Conservation (phyloP, 768 basidiomycete genomes). For the Boletus barrowsii region DNA sequence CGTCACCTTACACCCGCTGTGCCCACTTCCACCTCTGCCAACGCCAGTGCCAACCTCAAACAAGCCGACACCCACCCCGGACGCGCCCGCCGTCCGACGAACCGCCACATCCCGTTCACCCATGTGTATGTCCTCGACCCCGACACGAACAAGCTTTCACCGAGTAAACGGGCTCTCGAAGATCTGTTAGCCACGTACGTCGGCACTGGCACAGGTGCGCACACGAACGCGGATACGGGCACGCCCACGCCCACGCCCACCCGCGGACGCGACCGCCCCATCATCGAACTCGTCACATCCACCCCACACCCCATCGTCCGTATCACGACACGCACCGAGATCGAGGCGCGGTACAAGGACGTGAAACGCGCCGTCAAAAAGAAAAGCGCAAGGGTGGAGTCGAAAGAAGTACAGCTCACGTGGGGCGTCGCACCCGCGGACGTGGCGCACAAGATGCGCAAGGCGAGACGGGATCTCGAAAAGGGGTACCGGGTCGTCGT, state of each 20-base stretch:
- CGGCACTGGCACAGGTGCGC: too few species aligned
- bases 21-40: too few species aligned
- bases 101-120: slow-evolving; percentile 42
- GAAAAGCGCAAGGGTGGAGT: slow-evolving; percentile 29
- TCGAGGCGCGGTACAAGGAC: slow-evolving; percentile 38
- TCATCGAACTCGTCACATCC: slow-evolving; percentile 54
- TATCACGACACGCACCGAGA: slow-evolving; percentile 46
- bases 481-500: slow-evolving; percentile 59
- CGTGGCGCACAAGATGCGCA: slow-evolving; percentile 61
- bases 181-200: slow-evolving; percentile 42
- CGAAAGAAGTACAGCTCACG: slow-evolving; percentile 71
- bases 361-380: slow-evolving; percentile 33
- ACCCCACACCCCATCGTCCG: slow-evolving; percentile 59
- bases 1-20: slow-evolving; percentile 6
- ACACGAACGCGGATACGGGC: too few species aligned
- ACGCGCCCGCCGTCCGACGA: slow-evolving; percentile 18
- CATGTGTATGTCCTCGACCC: slow-evolving; percentile 49
- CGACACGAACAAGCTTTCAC: slow-evolving; percentile 38
- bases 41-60: too few species aligned
- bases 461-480: slow-evolving; percentile 54
- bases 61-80: too few species aligned
- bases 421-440: slow-evolving; percentile 65
- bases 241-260: neutral
- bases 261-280: slow-evolving; percentile 32
- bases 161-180: slow-evolving; percentile 31